Percentiles rank a stretch among this genome's conserved stretches.
Conservation (phyloP, 306 rosid genomes). For the Neltuma alba region DNA sequence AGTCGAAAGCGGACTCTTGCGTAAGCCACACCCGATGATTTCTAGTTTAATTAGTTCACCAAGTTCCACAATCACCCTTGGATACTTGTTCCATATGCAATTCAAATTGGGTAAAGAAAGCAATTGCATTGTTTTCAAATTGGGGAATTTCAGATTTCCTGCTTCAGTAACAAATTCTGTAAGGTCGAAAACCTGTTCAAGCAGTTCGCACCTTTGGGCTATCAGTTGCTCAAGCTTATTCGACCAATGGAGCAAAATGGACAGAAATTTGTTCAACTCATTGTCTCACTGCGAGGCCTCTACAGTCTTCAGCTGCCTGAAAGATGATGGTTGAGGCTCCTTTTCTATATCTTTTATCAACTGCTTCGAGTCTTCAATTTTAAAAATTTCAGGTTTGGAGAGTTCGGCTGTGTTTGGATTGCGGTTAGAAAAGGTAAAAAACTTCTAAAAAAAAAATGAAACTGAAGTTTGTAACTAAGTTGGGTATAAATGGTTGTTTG, state of each 20-base stretch:
- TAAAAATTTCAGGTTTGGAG: not conserved
- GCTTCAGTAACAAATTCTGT: not conserved
- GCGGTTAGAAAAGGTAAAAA: too few species aligned
- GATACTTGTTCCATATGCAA: not conserved
- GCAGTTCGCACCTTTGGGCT: not conserved
- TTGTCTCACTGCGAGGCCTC: not conserved
- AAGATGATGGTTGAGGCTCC: not conserved
- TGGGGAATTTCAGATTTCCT: not conserved
- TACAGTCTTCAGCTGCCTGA: not conserved
- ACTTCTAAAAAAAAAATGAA: too few species aligned
- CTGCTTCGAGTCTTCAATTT: not conserved
- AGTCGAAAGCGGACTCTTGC: not conserved
- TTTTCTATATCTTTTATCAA: not conserved
- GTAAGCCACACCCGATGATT: not conserved
- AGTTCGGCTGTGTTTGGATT: too few species aligned
- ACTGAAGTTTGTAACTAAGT: too few species aligned
- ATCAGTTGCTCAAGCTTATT: not conserved
- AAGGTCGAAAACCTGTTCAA: not conserved
- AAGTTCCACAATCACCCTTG: not conserved
- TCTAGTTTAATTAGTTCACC: not conserved
- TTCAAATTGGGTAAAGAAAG: not conserved
- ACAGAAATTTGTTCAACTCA: not conserved
- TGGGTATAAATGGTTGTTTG: too few species aligned
- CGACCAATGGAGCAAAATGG: not conserved
- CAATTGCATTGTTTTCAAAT: not conserved